Base-by-base conservation (phyloP, 495 filamentous ascomycete species). In the Eremomyces bilateralis region DNA sequence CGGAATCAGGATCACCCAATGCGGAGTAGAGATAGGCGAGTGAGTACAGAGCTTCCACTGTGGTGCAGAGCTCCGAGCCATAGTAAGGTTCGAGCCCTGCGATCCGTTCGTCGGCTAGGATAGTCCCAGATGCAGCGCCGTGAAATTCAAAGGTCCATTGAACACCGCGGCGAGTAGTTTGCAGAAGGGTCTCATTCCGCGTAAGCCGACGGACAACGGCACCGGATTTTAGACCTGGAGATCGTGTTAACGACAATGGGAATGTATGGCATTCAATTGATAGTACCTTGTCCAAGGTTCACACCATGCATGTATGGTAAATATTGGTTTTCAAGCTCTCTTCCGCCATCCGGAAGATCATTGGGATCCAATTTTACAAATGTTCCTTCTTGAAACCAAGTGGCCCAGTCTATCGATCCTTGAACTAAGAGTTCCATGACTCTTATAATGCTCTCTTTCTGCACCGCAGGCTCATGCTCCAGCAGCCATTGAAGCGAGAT, bases 401-500 rank as follows among this genome's bases (percentile, higher is more conserved):
- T 35, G 15, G 58, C 51, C 60, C 60, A 66, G 20, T 57, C 52
- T 19, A 53, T 48, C 15, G 48, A 49, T 21, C 44, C 49, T 18
- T 61, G 38, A 34, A 54, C 44, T 4, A 67, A 48, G 24, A 57
- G 44, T 20, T 56, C 36, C 52, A 67, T 64, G 29, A 53, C 63
- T 6, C 62, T 60, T 18, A 59, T 44, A 12, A 67, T 21, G 2
- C 51, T 36, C 2, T 49, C 33, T 1, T 42, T 44, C 20, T 56
- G 38, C 20, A 54, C 48, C 4, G 42, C 38, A 1, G 62, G 58
- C 41, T 64, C 41, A 28, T 63, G 47, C 39, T 62, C 61, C 32
- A 58, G 52, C 13, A 74, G 45, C 69, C 69, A 71, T 49, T 56
- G 64, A 43, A 60, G 50, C 13, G 50, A 54, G 38, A 63, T 51